Conservation (phyloP, 2,329 filamentous ascomycete species). For the Akanthomyces lecanii region DNA sequence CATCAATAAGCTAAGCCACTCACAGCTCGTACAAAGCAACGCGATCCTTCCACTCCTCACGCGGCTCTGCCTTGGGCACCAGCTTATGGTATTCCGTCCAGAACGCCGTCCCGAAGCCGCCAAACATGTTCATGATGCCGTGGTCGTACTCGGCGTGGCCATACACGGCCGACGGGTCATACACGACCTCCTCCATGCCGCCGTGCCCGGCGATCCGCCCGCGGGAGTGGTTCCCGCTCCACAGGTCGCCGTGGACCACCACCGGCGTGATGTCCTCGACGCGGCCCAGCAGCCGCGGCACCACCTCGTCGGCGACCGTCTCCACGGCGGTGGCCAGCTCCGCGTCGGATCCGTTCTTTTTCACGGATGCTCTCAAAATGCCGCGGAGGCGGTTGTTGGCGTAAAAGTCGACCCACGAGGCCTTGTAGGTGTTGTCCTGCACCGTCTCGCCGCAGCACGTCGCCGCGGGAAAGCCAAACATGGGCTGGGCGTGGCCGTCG, state of each 20-base stretch:
- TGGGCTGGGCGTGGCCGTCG: constrained; percentile 50
- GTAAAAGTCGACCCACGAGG: constrained; percentile 82
- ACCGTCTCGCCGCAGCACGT: constrained; percentile 84
- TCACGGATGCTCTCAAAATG: constrained; percentile 56
- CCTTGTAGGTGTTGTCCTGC: constrained; percentile 71
- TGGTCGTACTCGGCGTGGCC: constrained; percentile 86
- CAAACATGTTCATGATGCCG: constrained; percentile 96
- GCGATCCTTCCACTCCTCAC: constrained; percentile 79
- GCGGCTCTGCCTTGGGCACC: constrained; percentile 75
- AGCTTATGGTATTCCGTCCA: constrained; percentile 72
- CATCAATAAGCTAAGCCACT: constrained; percentile 33
- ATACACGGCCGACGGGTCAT: constrained; percentile 76
- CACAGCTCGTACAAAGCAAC: constrained; percentile 76
- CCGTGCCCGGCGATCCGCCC: constrained; percentile 57
- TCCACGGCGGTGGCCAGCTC: constrained; percentile 63
- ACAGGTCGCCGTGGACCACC: constrained; percentile 87
- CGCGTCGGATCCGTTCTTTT: constrained; percentile 59
- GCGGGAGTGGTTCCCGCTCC: constrained; percentile 76
- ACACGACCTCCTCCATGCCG: constrained; percentile 69
- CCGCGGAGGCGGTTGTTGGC: constrained; percentile 67
- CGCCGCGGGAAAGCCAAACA: constrained; percentile 79
- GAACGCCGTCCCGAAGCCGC: constrained; percentile 71
- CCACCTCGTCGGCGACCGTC: constrained; percentile 57
- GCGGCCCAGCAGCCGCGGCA: constrained; percentile 71
- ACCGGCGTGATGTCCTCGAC: constrained; percentile 63